Evolutionary conservation across 495 filamentous ascomycete genomes (phyloP).

Genomic region (Xylaria palmicola): DNA sequence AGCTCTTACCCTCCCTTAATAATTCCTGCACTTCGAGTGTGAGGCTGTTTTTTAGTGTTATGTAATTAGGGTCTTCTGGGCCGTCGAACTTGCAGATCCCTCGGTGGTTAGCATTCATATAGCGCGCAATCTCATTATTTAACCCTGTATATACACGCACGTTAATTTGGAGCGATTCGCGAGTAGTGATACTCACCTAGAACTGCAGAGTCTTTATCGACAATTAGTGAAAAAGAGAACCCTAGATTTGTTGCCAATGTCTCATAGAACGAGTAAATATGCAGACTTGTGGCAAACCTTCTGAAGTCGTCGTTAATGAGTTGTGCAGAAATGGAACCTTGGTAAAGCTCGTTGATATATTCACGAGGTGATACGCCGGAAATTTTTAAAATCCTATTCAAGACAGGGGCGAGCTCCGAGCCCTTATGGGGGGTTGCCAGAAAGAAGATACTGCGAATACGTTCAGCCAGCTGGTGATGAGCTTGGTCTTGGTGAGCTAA

Average conservation of each 20-base stretch:
- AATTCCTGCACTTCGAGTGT: not conserved
- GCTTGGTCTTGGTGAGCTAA: constrained; percentile 1
- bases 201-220: not conserved
- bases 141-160: constrained; percentile 41
- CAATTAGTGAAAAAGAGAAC: constrained; percentile 5
- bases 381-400: constrained; percentile 34
- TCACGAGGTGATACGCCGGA: constrained; percentile 20
- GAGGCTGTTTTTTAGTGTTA: constrained; percentile 3
- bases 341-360: constrained; percentile 38
- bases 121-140: constrained; percentile 27
- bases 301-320: constrained; percentile 47
- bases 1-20: not conserved
- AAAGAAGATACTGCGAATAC: constrained; percentile 41
- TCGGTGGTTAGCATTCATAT: constrained; percentile 42
- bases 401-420: constrained; percentile 35
- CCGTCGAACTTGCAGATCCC: constrained; percentile 17
- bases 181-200: not conserved
- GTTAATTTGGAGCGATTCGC: constrained; percentile 1
- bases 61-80: constrained; percentile 12
- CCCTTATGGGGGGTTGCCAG: constrained; percentile 48
- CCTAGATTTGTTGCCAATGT: constrained; percentile 32
- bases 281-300: constrained; percentile 25
- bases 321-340: constrained; percentile 31
- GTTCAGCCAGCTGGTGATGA: not conserved
- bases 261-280: constrained; percentile 48